Percentiles rank a stretch among this genome's conserved stretches.
Conservation (phyloP, 148 eudicot genomes). For the Persicaria maculosa region DNA sequence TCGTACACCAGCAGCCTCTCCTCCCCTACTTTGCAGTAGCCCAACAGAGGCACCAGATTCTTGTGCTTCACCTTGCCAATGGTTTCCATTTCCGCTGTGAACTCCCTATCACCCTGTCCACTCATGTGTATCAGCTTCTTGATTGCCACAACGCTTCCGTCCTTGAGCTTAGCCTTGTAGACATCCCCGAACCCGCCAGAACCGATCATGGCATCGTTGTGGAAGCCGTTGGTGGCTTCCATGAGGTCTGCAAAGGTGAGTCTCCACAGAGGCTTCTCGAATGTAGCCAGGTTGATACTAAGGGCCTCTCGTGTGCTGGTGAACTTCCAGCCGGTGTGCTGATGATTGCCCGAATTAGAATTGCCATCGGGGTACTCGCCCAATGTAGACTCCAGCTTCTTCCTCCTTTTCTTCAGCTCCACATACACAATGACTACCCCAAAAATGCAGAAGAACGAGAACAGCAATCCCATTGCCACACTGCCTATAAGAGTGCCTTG, state of each 20-base stretch:
- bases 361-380: conserved; percentile 53
- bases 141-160: conserved; percentile 74
- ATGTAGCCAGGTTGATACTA: conserved; percentile 73
- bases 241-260: conserved; percentile 86
- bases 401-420: conserved; percentile 59
- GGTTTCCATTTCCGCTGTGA: conserved; percentile 92
- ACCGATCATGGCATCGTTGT: conserved; percentile 57
- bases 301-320: conserved; percentile 64
- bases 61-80: conserved; percentile 84
- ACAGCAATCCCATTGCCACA: conserved; percentile 68
- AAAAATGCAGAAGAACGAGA: conserved; percentile 69
- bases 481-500: conserved; percentile 73
- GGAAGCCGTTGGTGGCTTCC: conserved; percentile 90
- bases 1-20: conserved; percentile 83
- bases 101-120: conserved; percentile 88
- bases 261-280: conserved; percentile 71
- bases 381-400: conserved; percentile 49
- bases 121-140: conserved; percentile 81
- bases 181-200: conserved; percentile 96
- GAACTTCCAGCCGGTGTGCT: conserved; percentile 50
- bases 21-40: conserved; percentile 89
- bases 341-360: conserved; percentile 46
- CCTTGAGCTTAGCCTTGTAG: conserved; percentile 79
- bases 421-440: conserved; percentile 48
- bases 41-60: conserved; percentile 81